These are phyloP conservation scores for Ogataea thermomethanolica DNA, from an alignment of 805 yeast species.

Conservation along the genomic window DNA sequence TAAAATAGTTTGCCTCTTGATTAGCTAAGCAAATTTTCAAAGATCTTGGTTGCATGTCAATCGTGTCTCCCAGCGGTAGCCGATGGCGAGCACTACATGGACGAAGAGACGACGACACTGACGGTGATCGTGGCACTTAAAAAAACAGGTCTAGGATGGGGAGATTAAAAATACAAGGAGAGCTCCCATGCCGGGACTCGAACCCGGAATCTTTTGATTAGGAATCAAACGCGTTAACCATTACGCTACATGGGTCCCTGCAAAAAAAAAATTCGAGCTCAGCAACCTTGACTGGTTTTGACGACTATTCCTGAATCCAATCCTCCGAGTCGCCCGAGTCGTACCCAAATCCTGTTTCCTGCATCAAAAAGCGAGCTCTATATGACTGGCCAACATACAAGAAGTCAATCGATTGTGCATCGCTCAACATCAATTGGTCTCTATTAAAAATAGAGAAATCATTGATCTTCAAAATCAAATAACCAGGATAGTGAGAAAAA, in stretches of 20 bases:
- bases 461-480: conserved; percentile 17
- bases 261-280: conserved; percentile 10
- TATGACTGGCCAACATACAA: conserved; percentile 12
- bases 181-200: conserved; percentile 44
- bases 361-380: not conserved
- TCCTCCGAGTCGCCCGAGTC: not conserved
- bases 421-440: conserved; percentile 18
- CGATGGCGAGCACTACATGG: not conserved
- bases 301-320: not conserved
- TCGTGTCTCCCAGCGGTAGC: not conserved
- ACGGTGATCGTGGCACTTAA: not conserved
- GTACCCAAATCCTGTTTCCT: not conserved
- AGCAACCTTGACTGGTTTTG: conserved; percentile 1
- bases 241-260: conserved; percentile 48
- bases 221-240: conserved; percentile 60
- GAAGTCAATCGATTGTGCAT: conserved; percentile 15
- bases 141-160: not conserved
- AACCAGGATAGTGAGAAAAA: conserved; percentile 9
- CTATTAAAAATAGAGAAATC: conserved; percentile 18
- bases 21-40: too few species aligned
- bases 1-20: too few species aligned
- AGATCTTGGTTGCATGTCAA: too few species aligned
- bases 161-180: conserved; percentile 8
- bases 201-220: conserved; percentile 57
- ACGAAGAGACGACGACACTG: not conserved